A percentile compares a stretch with the other conserved stretches of the same genome.
Conservation (phyloP, 169 alveolate genomes). For the Babesia bigemina region DNA sequence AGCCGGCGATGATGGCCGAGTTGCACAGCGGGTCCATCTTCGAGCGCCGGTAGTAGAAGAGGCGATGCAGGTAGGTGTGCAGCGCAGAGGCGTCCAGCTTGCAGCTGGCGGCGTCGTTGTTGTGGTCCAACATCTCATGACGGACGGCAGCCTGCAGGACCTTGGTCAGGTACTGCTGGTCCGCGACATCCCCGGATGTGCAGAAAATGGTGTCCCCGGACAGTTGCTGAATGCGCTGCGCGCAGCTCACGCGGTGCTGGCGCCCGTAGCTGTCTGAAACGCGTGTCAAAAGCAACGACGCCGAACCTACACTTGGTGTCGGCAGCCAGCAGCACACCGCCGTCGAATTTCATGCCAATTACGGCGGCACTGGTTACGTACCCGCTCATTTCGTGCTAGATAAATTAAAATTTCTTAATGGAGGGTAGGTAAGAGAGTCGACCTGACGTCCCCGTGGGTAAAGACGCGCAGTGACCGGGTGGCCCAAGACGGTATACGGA, state of each 20-base stretch:
- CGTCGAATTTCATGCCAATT: constrained; percentile 64
- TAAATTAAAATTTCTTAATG: neutral
- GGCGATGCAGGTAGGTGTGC: constrained; percentile 55
- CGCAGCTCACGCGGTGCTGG: constrained; percentile 26
- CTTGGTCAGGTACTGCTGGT: constrained; percentile 60
- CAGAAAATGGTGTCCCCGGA: constrained; percentile 57
- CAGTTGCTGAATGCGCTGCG: constrained; percentile 41
- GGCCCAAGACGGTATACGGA: neutral
- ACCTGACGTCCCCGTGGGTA: neutral
- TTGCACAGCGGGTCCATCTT: constrained; percentile 61
- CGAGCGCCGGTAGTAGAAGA: constrained; percentile 55
- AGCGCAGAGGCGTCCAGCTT: constrained; percentile 49
- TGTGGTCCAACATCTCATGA: constrained; percentile 48
- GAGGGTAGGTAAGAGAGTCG: neutral
- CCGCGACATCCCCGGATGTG: constrained; percentile 71
- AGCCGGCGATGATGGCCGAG: constrained; percentile 61
- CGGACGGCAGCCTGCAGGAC: constrained; percentile 37
- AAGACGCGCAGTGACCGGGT: constrained; percentile 17
- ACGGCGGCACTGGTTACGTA: constrained; percentile 64
- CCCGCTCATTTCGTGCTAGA: constrained; percentile 36
- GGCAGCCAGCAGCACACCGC: constrained; percentile 66
- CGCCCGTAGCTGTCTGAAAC: constrained; percentile 68
- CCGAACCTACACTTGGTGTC: constrained; percentile 63
- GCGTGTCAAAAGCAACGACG: neutral
- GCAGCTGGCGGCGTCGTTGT: constrained; percentile 47